Evolutionary conservation across 2,329 filamentous ascomycete genomes (phyloP), one percentile per base, ranked within the genome.

Genomic region (Trichophyton mentagrophytes): DNA sequence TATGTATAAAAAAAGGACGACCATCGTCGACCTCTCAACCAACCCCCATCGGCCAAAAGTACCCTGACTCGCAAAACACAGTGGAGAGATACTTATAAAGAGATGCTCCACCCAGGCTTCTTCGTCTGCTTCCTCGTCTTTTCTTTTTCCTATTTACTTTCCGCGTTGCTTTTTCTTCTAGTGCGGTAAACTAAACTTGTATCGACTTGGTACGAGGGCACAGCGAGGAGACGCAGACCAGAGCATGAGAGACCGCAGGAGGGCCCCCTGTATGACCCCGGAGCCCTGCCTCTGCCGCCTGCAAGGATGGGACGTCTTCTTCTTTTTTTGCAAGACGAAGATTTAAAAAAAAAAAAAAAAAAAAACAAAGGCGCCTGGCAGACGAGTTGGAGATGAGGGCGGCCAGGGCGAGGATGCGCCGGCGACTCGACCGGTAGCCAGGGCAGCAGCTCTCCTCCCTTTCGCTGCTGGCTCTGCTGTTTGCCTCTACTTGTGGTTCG

Each of bases 51-150:
- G 49, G 49, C 49, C 49, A 53, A 44, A 44, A n/a, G 49, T 53
- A 53, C 49, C 49, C 49, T 53, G 49, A 15, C 49, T n/a, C 49
- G 49, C 49, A 53, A 53, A 51, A 33, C 49, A 53, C 9, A 53
- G 49, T 53, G 25, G 49, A 53, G 49, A 53, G 49, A 25, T 53
- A 53, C 49, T 25, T 53, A 4, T 17, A 22, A 11, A 22, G 46
- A 22, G 15, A 51, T 46, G 17, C 42, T 20, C 17, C 17, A 20
- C 42, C 15, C 33, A 38, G 33, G 33, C 33, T 38, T 38, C 33
- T 13, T 38, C 33, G 8, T 38, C 33, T 38, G 33, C 33, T 38
- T 38, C 33, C 11, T 38, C 33, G 8, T 38, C 33, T 1, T 38
- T 38, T 9, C 33, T 38, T 38, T 38, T 38, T 38, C 33, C 3